Conservation (phyloP, 768 basidiomycete genomes). For the Pleurotus tuber-regium region DNA sequence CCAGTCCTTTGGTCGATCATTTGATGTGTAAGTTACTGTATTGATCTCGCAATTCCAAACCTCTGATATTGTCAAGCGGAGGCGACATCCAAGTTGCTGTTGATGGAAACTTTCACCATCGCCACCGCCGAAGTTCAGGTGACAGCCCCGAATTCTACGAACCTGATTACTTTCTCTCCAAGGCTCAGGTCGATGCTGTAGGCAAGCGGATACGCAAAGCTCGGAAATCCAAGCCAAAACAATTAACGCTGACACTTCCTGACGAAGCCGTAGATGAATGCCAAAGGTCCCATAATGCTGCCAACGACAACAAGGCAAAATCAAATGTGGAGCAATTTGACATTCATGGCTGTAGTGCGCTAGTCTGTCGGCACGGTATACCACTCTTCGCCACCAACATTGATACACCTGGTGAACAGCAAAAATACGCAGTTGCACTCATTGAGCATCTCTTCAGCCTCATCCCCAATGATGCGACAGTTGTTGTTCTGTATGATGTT, state of each 20-base stretch:
- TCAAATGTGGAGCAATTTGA: conserved; percentile 13
- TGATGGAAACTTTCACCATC: conserved; percentile 31
- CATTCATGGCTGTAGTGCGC: conserved; percentile 29
- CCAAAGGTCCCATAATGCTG: conserved; percentile 22
- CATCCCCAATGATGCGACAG: conserved; percentile 18
- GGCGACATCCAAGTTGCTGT: conserved; percentile 7
- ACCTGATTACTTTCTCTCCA: conserved; percentile 20
- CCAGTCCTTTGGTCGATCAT: not conserved
- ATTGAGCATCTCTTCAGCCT: conserved; percentile 25
- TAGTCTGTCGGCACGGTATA: conserved; percentile 31
- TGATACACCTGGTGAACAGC: conserved; percentile 26
- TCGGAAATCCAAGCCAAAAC: conserved; percentile 11
- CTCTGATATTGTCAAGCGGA: not conserved
- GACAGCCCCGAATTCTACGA: conserved; percentile 22
- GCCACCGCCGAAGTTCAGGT: conserved; percentile 17
- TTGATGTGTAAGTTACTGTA: conserved; percentile 9
- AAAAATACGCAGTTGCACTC: conserved; percentile 27
- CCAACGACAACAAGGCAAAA: conserved; percentile 21
- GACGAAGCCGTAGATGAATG: conserved; percentile 24
- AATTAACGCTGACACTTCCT: conserved; percentile 9
- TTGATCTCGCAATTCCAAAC: not conserved
- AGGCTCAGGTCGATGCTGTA: conserved; percentile 19
- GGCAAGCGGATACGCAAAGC: conserved; percentile 14
- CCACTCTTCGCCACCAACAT: conserved; percentile 31
- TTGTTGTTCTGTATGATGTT: conserved; percentile 26